These are phyloP conservation scores for Xylariales sp. DNA, from an alignment of 2,329 filamentous ascomycete species.

Conservation along the genomic window DNA sequence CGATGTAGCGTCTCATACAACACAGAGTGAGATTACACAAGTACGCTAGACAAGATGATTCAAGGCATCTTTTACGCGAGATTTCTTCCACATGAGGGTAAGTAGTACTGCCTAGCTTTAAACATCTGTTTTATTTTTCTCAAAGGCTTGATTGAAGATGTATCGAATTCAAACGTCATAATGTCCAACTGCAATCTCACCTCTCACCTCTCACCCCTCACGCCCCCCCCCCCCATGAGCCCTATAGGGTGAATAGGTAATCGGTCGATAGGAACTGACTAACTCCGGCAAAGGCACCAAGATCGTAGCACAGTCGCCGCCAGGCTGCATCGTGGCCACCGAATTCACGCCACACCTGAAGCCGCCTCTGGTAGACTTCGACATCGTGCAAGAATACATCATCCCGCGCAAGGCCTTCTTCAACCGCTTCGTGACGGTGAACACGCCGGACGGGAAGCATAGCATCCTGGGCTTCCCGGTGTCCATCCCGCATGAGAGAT, in stretches of 20 bases:
- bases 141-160: neutral
- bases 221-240: too few relatives aligned
- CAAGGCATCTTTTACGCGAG: constrained; percentile 77
- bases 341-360: constrained; percentile 55
- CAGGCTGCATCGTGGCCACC: constrained; percentile 68
- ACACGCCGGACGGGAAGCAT: constrained; percentile 75
- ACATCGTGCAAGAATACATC: constrained; percentile 88
- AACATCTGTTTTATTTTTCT: neutral
- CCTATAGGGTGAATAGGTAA: too few relatives aligned
- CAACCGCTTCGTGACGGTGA: constrained; percentile 87
- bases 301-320: constrained; percentile 71
- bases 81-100: constrained; percentile 74
- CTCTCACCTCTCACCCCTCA: neutral
- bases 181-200: too few relatives aligned
- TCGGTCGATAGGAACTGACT: neutral
- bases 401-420: constrained; percentile 96
- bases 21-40: neutral
- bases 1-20: constrained; percentile 22
- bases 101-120: neutral
- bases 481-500: constrained; percentile 83
- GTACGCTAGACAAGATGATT: constrained; percentile 62
- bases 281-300: constrained; percentile 59
- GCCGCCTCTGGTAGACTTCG: constrained; percentile 82
- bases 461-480: constrained; percentile 89
- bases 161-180: neutral